Conservation (phyloP, 495 filamentous ascomycete species). For the Aspergillus nanangensis region DNA sequence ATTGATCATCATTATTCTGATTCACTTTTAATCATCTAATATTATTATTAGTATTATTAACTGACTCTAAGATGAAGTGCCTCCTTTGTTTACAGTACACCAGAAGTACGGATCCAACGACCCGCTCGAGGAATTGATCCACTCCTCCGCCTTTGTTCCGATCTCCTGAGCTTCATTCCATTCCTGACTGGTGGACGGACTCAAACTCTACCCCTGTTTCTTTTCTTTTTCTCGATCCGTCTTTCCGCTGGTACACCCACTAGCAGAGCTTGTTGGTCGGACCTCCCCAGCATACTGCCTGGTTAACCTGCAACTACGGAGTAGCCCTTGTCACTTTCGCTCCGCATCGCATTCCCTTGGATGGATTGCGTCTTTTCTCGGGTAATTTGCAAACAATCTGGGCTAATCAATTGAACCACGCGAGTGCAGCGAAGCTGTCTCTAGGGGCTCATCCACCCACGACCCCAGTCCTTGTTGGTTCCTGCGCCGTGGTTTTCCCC, state of each 20-base stretch:
- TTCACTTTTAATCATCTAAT: too few relatives aligned
- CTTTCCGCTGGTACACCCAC: too few relatives aligned
- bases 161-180: conserved; percentile 1
- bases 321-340: too few relatives aligned
- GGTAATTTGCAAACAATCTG: conserved; percentile 11
- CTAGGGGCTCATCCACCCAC: background rate
- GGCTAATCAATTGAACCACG: conserved; percentile 7
- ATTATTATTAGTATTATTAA: too few relatives aligned
- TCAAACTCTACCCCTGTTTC: background rate
- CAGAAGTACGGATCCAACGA: too few relatives aligned
- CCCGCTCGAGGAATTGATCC: background rate
- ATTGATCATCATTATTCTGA: too few relatives aligned
- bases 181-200: conserved; percentile 1
- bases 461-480: conserved; percentile 7
- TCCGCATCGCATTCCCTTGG: background rate
- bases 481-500: conserved; percentile 8
- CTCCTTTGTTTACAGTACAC: too few relatives aligned
- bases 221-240: background rate
- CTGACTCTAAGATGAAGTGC: too few relatives aligned
- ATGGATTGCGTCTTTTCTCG: conserved; percentile 13
- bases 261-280: background rate
- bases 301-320: too few relatives aligned
- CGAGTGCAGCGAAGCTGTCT: conserved; percentile 2
- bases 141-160: background rate
- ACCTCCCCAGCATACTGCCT: background rate